These are phyloP conservation scores for Berberis vulgaris DNA, from an alignment of 164 flowering plant species.

Conservation along the genomic window DNA sequence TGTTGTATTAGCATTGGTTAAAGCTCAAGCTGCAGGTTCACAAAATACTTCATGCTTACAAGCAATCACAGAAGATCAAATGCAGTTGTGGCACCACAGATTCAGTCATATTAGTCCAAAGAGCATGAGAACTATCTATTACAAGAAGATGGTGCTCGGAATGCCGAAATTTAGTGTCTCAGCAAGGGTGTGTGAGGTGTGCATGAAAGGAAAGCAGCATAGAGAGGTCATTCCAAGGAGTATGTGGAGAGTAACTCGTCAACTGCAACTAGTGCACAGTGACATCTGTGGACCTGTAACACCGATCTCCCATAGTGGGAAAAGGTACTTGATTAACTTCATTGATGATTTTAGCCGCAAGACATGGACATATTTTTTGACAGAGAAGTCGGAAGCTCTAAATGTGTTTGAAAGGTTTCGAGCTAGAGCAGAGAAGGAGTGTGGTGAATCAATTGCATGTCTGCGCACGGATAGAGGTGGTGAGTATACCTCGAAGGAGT, in stretches of 20 bases:
- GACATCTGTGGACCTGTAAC: conserved; percentile 2
- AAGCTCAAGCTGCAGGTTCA: too few relatives aligned
- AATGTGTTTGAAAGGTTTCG: neutral
- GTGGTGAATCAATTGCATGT: neutral
- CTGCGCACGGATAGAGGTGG: neutral
- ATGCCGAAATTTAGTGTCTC: neutral
- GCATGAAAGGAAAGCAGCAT: conserved; percentile 5
- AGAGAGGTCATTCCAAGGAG: conserved; percentile 1
- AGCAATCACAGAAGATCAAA: too few relatives aligned
- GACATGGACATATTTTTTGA: conserved; percentile 4
- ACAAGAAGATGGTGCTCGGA: neutral
- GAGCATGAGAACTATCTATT: too few relatives aligned
- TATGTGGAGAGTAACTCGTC: neutral
- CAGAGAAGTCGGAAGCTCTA: conserved; percentile 4
- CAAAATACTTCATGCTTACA: too few relatives aligned
- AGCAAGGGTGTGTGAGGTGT: neutral
- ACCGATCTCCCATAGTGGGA: conserved; percentile 1
- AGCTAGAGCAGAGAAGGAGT: neutral
- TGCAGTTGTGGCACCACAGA: too few relatives aligned
- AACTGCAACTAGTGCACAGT: neutral
- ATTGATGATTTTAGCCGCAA: conserved; percentile 5
- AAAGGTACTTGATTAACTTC: conserved; percentile 1
- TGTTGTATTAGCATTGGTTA: too few relatives aligned
- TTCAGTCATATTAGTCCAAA: too few relatives aligned
- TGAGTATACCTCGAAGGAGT: neutral